Evolutionary conservation across 257 asterid species (phyloP).

Genomic region (Voacanga thouarsii): DNA sequence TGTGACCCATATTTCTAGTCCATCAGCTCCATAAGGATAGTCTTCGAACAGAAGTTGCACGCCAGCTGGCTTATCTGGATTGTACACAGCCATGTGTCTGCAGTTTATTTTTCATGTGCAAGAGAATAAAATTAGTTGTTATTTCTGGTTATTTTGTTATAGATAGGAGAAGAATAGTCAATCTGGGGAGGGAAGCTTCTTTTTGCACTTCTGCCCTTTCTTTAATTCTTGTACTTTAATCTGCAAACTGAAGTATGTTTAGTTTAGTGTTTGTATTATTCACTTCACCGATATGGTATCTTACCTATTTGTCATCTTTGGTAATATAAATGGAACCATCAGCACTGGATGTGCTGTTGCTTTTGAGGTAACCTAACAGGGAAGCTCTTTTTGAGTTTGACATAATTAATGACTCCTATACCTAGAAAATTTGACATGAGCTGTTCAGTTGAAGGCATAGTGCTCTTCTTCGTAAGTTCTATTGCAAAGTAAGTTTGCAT

Average conservation of each 20-base stretch:
- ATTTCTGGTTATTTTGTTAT: background rate
- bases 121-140: background rate
- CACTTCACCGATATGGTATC: background rate
- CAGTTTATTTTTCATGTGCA: conserved; percentile 10
- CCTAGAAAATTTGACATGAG: background rate
- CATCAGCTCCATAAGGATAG: conserved; percentile 52
- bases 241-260: background rate
- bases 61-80: conserved; percentile 33
- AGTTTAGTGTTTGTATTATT: background rate
- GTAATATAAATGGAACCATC: background rate
- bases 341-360: background rate
- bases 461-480: background rate
- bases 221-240: background rate
- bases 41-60: conserved; percentile 45
- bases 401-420: too few relatives aligned
- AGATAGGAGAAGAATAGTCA: too few relatives aligned
- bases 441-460: background rate
- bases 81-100: conserved; percentile 44
- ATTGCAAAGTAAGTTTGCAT: background rate
- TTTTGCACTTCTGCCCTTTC: background rate
- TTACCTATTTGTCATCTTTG: too few relatives aligned
- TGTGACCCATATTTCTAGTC: conserved; percentile 50
- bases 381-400: background rate
- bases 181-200: too few relatives aligned
- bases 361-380: too few relatives aligned